Evolutionary conservation across 2,329 filamentous ascomycete genomes (phyloP).

Genomic region (Ceratocystis alfenasii): DNA sequence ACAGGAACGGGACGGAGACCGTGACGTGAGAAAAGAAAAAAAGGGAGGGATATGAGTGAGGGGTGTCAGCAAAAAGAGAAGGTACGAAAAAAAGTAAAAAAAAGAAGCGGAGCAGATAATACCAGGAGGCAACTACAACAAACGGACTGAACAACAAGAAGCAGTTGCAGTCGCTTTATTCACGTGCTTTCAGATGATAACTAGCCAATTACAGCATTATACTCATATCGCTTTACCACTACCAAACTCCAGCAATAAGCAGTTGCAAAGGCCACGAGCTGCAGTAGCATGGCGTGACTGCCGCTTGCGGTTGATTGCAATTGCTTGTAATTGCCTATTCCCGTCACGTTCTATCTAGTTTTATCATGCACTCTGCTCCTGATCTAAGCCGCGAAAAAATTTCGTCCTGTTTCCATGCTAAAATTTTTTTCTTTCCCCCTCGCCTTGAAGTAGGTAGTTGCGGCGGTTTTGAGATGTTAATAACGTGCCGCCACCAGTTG

Average conservation of each 20-base stretch:
- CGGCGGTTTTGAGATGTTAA: conserved; percentile 3
- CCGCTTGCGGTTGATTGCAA: neutral
- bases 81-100: neutral
- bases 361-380: neutral
- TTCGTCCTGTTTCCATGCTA: neutral
- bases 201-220: neutral
- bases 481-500: neutral
- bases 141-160: neutral
- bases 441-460: neutral
- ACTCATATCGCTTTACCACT: neutral
- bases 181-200: no score
- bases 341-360: neutral
- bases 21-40: conserved; percentile 9
- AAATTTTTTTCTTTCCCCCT: neutral
- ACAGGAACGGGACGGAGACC: neutral
- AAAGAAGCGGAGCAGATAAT: conserved; percentile 6
- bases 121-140: conserved; percentile 11
- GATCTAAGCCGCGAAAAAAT: neutral
- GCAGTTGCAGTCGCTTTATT: neutral
- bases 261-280: neutral
- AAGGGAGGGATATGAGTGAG: neutral
- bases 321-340: neutral
- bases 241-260: neutral
- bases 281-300: neutral
- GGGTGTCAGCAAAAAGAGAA: neutral